Conservation (phyloP, 2,329 filamentous ascomycete genomes). For the Aspergillaceae sp. region DNA sequence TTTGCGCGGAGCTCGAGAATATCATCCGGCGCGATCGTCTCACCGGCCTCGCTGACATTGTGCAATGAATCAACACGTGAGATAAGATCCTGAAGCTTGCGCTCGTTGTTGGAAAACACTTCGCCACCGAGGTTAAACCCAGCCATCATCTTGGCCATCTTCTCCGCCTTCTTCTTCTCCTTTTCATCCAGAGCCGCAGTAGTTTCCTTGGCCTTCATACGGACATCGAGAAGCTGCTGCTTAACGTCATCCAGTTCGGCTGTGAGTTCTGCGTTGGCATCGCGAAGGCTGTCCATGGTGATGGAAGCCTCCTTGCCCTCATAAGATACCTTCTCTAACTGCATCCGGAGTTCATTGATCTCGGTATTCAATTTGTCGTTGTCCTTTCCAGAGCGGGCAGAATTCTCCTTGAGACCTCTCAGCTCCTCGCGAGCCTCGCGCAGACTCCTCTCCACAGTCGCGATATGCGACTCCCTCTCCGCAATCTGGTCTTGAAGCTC, state of each 20-base stretch:
- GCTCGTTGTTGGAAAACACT: slow-evolving; percentile 88
- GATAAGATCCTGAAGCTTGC: slow-evolving; percentile 73
- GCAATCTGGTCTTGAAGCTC: slow-evolving; percentile 94
- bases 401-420: slow-evolving; percentile 73
- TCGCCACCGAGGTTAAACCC: slow-evolving; percentile 91
- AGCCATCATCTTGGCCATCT: slow-evolving; percentile 99
- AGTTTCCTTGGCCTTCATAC: slow-evolving; percentile 93
- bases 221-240: slow-evolving; percentile 88
- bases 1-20: slow-evolving; percentile 67
- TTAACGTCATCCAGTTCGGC: slow-evolving; percentile 89
- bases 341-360: slow-evolving; percentile 91
- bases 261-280: slow-evolving; percentile 89
- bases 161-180: slow-evolving; percentile 96
- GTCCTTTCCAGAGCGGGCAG: slow-evolving; percentile 72
- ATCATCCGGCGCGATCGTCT: slow-evolving; percentile 72
- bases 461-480: slow-evolving; percentile 78
- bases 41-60: slow-evolving; percentile 66
- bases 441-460: slow-evolving; percentile 68
- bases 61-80: slow-evolving; percentile 71
- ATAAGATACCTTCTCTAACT: slow-evolving; percentile 87
- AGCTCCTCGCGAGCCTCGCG: slow-evolving; percentile 82
- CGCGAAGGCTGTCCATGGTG: slow-evolving; percentile 94
- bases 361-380: slow-evolving; percentile 81
- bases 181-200: slow-evolving; percentile 88
- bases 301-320: slow-evolving; percentile 96